A percentile compares a stretch with the other conserved stretches of the same genome.
phyloP scores from a whole-genome alignment of 2,329 filamentous ascomycete species.

The Ascochyta pisi region DNA sequence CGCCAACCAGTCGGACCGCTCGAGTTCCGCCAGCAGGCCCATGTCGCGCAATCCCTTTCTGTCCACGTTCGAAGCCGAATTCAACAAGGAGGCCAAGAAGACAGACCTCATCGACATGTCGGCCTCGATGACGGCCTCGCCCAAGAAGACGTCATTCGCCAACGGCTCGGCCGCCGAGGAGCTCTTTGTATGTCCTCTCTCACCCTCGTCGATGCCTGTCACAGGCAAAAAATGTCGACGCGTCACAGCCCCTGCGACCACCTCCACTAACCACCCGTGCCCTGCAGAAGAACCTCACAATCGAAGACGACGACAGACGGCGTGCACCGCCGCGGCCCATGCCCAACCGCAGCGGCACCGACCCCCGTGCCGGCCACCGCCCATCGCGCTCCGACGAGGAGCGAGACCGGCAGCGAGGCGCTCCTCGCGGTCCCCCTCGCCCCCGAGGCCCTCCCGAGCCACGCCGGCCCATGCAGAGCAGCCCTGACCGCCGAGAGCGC shows the following conservation, averaged over 20 bases:
- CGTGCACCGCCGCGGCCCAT: conserved; percentile 40
- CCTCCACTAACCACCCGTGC: conserved; percentile 53
- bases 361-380: conserved; percentile 62
- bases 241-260: conserved; percentile 47
- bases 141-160: conserved; percentile 52
- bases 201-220: conserved; percentile 11
- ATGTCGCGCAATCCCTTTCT: conserved; percentile 79
- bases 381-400: conserved; percentile 70
- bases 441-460: conserved; percentile 50
- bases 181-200: conserved; percentile 71
- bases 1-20: conserved; percentile 40
- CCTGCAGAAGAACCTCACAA: conserved; percentile 69
- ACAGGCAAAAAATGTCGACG: conserved; percentile 2
- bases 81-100: conserved; percentile 45
- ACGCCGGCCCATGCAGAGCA: conserved; percentile 43
- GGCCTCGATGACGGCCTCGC: conserved; percentile 50
- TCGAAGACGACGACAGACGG: conserved; percentile 65
- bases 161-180: conserved; percentile 65
- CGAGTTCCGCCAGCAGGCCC: conserved; percentile 66
- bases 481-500: conserved; percentile 51
- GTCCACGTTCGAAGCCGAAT: conserved; percentile 59
- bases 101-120: conserved; percentile 47
- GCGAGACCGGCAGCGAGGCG: conserved; percentile 47
- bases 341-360: conserved; percentile 56
- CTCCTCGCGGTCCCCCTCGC: conserved; percentile 39